These are phyloP conservation scores for Hygrocybe coccinea DNA, from an alignment of 768 basidiomycete genomes.

Conservation along the genomic window DNA sequence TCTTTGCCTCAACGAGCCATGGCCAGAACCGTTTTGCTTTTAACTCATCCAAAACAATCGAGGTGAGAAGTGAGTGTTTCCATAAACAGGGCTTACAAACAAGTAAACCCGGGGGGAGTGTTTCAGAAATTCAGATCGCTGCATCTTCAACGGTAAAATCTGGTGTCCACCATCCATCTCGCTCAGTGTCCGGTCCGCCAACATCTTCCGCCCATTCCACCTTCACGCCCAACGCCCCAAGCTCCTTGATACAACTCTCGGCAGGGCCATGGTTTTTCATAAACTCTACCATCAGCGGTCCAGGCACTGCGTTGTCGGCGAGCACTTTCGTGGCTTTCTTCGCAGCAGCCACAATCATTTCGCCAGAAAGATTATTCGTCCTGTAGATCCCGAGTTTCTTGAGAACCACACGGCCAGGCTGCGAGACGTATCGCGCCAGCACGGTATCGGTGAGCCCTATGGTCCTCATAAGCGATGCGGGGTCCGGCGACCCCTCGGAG, in stretches of 20 bases:
- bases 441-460: not conserved
- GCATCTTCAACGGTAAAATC: not conserved
- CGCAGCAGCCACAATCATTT: not conserved
- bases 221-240: not conserved
- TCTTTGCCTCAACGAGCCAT: too few species aligned
- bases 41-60: too few species aligned
- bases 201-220: not conserved
- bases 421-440: conserved; percentile 18
- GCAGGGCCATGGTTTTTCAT: not conserved
- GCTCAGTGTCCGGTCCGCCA: not conserved
- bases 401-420: conserved; percentile 50
- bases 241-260: not conserved
- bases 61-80: too few species aligned
- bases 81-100: too few species aligned
- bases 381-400: conserved; percentile 27
- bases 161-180: not conserved
- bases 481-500: not conserved
- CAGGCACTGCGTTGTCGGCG: not conserved
- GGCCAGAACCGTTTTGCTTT: too few species aligned
- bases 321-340: not conserved
- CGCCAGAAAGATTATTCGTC: conserved; percentile 2
- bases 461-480: not conserved
- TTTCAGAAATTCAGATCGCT: not conserved
- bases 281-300: not conserved
- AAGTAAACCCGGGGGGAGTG: not conserved